A percentile compares a stretch with the other conserved stretches of the same genome.
Evolutionary conservation across 768 basidiomycete species (phyloP).

Genomic region (Panellus pusillus): DNA sequence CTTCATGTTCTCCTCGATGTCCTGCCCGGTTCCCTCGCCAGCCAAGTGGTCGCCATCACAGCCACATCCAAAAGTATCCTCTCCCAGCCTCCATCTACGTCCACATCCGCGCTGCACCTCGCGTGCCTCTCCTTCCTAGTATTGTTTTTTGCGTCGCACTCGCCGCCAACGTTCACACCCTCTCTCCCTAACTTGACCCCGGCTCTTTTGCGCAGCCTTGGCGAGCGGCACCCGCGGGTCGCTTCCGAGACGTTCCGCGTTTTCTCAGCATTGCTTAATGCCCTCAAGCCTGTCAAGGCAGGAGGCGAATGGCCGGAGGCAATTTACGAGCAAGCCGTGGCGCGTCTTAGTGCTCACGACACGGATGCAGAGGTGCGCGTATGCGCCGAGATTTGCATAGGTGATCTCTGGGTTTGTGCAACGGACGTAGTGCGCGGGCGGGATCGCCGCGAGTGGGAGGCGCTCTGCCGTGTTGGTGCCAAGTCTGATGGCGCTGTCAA

Average conservation of each 20-base stretch:
- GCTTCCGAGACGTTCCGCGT: slow-evolving; percentile 86
- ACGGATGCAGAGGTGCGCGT: slow-evolving; percentile 90
- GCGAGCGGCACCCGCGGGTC: slow-evolving; percentile 86
- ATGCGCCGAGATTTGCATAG: slow-evolving; percentile 80
- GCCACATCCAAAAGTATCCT: slow-evolving; percentile 65
- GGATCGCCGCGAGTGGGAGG: slow-evolving; percentile 77
- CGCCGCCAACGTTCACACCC: slow-evolving; percentile 54
- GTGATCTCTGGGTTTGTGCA: slow-evolving; percentile 85
- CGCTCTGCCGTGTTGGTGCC: slow-evolving; percentile 67
- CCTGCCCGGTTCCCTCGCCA: slow-evolving; percentile 79
- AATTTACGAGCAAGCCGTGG: slow-evolving; percentile 74
- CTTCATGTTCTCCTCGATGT: slow-evolving; percentile 75
- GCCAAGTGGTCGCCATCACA: slow-evolving; percentile 63
- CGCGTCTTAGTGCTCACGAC: slow-evolving; percentile 71
- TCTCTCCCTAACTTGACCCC: slow-evolving; percentile 71
- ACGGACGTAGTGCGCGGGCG: slow-evolving; percentile 67
- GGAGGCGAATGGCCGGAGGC: slow-evolving; percentile 64
- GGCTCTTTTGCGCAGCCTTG: slow-evolving; percentile 69
- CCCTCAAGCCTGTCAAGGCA: slow-evolving; percentile 65
- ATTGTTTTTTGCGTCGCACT: slow-evolving; percentile 74
- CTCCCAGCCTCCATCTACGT: slow-evolving; percentile 67
- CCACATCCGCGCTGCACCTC: slow-evolving; percentile 79
- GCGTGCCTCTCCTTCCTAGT: slow-evolving; percentile 84
- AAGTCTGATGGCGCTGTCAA: slow-evolving; percentile 75
- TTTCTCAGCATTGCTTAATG: slow-evolving; percentile 78